Base-by-base conservation (phyloP, 2,329 filamentous ascomycete genomes). In the Ramularia endophylla region DNA sequence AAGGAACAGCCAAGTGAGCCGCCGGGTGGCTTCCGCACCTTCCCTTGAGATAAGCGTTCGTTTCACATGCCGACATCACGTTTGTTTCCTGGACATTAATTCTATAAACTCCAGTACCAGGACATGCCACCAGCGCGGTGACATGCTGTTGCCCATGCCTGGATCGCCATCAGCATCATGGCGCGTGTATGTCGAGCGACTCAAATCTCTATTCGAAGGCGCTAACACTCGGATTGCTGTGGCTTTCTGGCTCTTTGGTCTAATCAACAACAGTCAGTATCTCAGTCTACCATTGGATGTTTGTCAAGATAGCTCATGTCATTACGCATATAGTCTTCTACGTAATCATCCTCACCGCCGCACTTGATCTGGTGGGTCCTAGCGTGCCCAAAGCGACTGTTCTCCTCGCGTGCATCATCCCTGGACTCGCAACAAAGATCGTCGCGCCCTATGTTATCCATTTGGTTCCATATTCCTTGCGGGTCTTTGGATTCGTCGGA, bases 241-340 rank as follows among this genome's bases (percentile, higher is more conserved):
- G 37, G 86, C 90, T 19, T 97, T 97, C 59, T 97, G 89, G 89
- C 73, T 95, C 2, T 94, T 97, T 59, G 90, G 90, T 95, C 70
- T 54, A 66, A 50, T 20, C 20, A 29, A 40, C 19, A 41, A 19
- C 38, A 19, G 12, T 27, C 22, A 25, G 22, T 25, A 25, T 25
- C 22, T 6, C 22, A 25, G 11, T 6, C 22, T 6, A 6, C 6
- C 15, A 16, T 12, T 18, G 11, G 8, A 19, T 36, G 28, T 17
- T 27, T 31, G 27, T 31, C 19, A n/a, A 17, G 20, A 32, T 28
- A 13, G 16, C 27, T 18, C 18, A 57, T 90, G 87, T 87, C 38
- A 70, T 92, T 13, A 92, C 97, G 62, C 97, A 98, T 67, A 97
- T 97, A 69, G 87, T 97, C 54, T 84, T 95, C 67, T 97, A 95